phyloP scores from a whole-genome alignment of 306 rosid genomes.

The Medicago arabica region DNA sequence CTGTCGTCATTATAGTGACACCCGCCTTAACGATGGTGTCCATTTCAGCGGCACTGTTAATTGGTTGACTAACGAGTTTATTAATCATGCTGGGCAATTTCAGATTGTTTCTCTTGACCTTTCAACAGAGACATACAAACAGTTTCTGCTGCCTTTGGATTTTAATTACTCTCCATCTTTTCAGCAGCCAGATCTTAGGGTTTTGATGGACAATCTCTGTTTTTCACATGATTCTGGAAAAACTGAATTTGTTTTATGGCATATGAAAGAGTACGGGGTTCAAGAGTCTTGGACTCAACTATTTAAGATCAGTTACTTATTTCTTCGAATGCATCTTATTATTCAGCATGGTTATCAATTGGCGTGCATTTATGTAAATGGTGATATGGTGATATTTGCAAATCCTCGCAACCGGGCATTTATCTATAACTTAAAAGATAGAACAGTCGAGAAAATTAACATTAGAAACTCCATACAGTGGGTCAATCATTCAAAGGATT shows the following conservation, averaged over 20 bases:
- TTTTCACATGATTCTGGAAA: background rate
- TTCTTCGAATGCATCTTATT: background rate
- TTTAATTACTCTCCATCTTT: background rate
- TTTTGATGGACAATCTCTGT: background rate
- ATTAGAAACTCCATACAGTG: background rate
- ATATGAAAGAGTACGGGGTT: background rate
- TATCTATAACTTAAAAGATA: background rate
- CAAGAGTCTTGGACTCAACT: background rate
- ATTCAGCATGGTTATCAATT: too few species aligned
- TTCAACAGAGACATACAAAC: background rate
- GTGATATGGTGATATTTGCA: background rate
- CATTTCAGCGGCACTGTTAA: background rate
- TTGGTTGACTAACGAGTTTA: background rate
- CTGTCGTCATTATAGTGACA: too few species aligned
- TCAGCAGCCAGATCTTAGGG: background rate
- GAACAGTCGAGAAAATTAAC: background rate
- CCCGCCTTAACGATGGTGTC: background rate
- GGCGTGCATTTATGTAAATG: background rate
- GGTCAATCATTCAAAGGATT: background rate
- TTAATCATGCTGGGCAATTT: background rate
- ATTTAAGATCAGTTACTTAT: background rate
- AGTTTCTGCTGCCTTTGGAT: background rate
- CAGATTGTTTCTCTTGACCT: background rate
- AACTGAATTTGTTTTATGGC: background rate
- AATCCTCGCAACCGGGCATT: fast-evolving